Evolutionary conservation across 1,284 basidiomycete species (phyloP).

Genomic region (Filobasidium uniguttulatum): DNA sequence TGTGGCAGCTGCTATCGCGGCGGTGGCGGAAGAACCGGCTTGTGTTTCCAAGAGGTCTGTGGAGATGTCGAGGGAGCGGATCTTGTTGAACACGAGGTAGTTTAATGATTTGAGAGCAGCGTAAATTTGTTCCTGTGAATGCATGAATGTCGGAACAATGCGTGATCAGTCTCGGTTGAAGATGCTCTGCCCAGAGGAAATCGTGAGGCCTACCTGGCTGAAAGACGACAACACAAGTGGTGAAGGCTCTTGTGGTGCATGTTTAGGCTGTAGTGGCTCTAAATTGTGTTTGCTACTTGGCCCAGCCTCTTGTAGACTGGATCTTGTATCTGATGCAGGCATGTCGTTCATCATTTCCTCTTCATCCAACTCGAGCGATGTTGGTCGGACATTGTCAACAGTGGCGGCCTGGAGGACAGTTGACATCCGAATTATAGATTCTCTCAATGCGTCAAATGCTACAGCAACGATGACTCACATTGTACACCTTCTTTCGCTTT

Average conservation of each 20-base stretch:
- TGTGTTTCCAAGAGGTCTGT: slow-evolving; percentile 1
- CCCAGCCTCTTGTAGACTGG: neutral
- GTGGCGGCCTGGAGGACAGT: neutral
- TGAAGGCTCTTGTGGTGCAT: neutral
- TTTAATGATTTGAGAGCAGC: neutral
- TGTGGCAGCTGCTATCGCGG: neutral
- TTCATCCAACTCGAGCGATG: slow-evolving; percentile 8
- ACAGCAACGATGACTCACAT: neutral
- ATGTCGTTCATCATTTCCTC: slow-evolving; percentile 15
- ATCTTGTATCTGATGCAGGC: neutral
- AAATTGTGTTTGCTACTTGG: neutral
- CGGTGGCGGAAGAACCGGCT: neutral
- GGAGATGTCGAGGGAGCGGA: neutral
- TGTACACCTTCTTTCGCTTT: slow-evolving; percentile 10
- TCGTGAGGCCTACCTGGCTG: neutral
- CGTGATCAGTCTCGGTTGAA: neutral
- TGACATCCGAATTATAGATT: neutral
- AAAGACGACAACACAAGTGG: neutral
- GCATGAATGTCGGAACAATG: neutral
- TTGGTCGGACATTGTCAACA: neutral
- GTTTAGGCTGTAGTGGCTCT: neutral
- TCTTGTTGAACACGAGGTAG: neutral
- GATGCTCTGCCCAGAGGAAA: no score
- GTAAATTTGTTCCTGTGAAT: neutral
- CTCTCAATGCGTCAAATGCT: neutral